Conservation (phyloP, 352 stramenopile genomes). For the Phytophthora macrochlamydospora region DNA sequence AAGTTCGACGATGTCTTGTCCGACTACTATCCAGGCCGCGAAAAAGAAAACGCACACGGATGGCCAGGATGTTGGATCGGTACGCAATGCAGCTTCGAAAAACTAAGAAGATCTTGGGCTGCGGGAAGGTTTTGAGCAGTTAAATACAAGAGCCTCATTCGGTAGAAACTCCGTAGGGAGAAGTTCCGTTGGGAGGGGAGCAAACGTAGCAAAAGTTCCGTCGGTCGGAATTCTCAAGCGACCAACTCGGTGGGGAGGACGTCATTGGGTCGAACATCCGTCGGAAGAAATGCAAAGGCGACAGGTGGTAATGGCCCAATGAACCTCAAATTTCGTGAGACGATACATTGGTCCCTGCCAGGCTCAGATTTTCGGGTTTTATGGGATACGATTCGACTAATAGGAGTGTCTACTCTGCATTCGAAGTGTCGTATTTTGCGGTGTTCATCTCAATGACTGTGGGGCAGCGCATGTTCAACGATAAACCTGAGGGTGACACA, state of each 20-base stretch:
- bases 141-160: background rate
- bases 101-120: constrained; percentile 76
- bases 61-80: constrained; percentile 55
- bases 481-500: constrained; percentile 26
- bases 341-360: constrained; percentile 41
- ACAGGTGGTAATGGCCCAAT: too few species aligned
- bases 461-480: constrained; percentile 42
- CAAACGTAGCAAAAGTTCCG: background rate
- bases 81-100: constrained; percentile 69
- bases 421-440: constrained; percentile 74
- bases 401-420: constrained; percentile 55
- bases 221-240: background rate
- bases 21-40: too few species aligned
- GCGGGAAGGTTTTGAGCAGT: constrained; percentile 16
- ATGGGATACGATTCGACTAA: constrained; percentile 53
- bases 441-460: constrained; percentile 67
- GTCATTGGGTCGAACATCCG: background rate
- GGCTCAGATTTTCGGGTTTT: constrained; percentile 50
- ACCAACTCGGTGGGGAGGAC: background rate
- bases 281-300: background rate
- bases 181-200: constrained; percentile 8
- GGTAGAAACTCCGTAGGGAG: constrained; percentile 21
- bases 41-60: constrained; percentile 15
- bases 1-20: too few species aligned
- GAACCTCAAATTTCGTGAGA: background rate